A percentile compares a stretch with the other conserved stretches of the same genome.
phyloP scores from a whole-genome alignment of 331 rosid genomes.

The Malus hybrid region DNA sequence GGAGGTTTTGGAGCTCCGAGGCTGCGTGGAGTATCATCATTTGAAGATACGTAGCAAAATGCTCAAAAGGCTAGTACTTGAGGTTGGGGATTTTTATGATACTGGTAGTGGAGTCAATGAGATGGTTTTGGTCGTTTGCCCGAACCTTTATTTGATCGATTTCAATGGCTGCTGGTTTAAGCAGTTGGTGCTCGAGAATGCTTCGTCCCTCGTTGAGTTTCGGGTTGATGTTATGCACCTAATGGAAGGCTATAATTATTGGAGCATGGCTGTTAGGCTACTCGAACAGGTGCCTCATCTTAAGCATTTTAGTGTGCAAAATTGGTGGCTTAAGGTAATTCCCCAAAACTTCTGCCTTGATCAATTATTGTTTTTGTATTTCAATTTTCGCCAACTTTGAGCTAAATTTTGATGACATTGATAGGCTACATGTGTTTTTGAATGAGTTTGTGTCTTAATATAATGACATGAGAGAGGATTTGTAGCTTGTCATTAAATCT shows the following conservation, averaged over 20 bases:
- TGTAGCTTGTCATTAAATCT: not conserved
- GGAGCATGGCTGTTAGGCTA: not conserved
- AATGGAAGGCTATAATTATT: not conserved
- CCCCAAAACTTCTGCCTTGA: not conserved
- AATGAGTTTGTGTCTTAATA: not conserved
- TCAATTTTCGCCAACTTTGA: not conserved
- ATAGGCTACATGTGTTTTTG: not conserved
- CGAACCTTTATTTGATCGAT: not conserved
- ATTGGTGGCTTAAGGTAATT: slow-evolving; percentile 7
- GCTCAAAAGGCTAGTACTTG: not conserved
- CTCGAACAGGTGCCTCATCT: not conserved
- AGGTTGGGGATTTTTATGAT: not conserved
- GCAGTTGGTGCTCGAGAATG: not conserved
- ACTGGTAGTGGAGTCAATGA: not conserved
- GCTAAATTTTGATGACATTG: not conserved
- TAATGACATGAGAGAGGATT: not conserved
- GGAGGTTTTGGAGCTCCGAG: too few species aligned
- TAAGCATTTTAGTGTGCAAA: not conserved
- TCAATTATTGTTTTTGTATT: not conserved
- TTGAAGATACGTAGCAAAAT: too few species aligned
- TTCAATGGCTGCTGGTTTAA: not conserved
- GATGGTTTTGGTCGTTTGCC: not conserved
- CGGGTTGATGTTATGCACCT: not conserved
- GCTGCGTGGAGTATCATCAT: too few species aligned
- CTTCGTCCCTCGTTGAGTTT: not conserved